phyloP scores from a whole-genome alignment of 495 filamentous ascomycete genomes.

The Penicillium lividum region DNA sequence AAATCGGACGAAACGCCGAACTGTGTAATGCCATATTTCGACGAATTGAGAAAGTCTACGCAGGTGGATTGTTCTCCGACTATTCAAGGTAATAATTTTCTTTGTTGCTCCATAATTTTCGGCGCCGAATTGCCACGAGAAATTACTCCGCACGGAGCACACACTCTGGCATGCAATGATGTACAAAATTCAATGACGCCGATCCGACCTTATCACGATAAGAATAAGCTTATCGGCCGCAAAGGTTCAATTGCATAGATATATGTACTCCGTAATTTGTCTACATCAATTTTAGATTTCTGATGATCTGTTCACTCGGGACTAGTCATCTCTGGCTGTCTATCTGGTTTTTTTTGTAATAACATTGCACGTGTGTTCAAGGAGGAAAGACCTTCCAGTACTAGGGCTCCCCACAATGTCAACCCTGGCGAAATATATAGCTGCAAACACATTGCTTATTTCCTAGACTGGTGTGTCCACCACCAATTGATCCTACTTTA shows the following conservation, averaged over 20 bases:
- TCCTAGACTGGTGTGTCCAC: too few species aligned
- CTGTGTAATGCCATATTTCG: constrained; percentile 9
- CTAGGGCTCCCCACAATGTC: background rate
- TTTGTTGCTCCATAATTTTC: background rate
- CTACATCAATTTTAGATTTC: background rate
- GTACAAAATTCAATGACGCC: background rate
- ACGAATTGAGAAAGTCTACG: constrained; percentile 34
- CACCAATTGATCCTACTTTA: too few species aligned
- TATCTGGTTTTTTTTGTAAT: background rate
- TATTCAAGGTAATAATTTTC: constrained; percentile 18
- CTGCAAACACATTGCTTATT: background rate
- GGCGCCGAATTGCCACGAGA: background rate
- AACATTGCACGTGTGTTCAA: too few species aligned
- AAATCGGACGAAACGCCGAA: constrained; percentile 24
- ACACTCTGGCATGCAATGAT: background rate
- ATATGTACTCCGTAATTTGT: background rate
- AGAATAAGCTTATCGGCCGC: background rate
- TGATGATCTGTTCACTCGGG: background rate
- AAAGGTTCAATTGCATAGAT: background rate
- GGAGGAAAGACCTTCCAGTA: too few species aligned
- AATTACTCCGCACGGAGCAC: background rate
- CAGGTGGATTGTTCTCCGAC: constrained; percentile 1
- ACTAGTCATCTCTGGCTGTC: background rate
- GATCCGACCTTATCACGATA: constrained; percentile 7
- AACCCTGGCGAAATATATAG: background rate